Evolutionary conservation across 108 stramenopile species (phyloP).

Genomic region (Skeletonema grethae): DNA sequence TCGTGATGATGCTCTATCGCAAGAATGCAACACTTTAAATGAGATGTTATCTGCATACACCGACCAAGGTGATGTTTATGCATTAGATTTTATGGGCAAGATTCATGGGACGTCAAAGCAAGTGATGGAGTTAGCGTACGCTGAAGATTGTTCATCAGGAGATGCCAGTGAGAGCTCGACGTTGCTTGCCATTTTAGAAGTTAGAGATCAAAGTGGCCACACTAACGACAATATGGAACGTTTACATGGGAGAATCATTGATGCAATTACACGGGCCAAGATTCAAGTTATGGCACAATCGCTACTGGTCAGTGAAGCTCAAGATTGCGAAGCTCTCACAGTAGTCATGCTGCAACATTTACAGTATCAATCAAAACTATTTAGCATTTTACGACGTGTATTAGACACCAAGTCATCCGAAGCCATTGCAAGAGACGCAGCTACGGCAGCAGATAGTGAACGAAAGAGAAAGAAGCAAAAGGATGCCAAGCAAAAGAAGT

Average conservation of each 20-base stretch:
- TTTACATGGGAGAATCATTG: neutral
- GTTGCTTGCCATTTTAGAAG: neutral
- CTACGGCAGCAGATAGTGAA: conserved; percentile 4
- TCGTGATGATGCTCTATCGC: conserved; percentile 11
- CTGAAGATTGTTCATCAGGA: neutral
- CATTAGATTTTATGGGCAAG: conserved; percentile 15
- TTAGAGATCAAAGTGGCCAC: conserved; percentile 1
- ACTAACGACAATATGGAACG: neutral
- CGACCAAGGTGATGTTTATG: neutral
- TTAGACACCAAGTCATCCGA: neutral
- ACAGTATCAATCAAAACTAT: conserved; percentile 57
- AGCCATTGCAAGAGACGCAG: neutral
- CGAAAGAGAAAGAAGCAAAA: conserved; percentile 12
- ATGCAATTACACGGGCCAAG: neutral
- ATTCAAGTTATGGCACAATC: conserved; percentile 9
- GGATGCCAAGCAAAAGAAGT: conserved; percentile 1
- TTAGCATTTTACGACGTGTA: neutral
- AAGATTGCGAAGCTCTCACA: conserved; percentile 60
- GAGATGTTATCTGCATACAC: neutral
- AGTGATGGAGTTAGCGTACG: conserved; percentile 12
- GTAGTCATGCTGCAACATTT: conserved; percentile 70
- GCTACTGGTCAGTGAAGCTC: conserved; percentile 5
- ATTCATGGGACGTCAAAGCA: neutral
- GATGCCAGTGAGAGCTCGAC: neutral
- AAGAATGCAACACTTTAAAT: neutral